Base-by-base conservation (phyloP, 257 asterid genomes). In the Scutellaria baicalensis region DNA sequence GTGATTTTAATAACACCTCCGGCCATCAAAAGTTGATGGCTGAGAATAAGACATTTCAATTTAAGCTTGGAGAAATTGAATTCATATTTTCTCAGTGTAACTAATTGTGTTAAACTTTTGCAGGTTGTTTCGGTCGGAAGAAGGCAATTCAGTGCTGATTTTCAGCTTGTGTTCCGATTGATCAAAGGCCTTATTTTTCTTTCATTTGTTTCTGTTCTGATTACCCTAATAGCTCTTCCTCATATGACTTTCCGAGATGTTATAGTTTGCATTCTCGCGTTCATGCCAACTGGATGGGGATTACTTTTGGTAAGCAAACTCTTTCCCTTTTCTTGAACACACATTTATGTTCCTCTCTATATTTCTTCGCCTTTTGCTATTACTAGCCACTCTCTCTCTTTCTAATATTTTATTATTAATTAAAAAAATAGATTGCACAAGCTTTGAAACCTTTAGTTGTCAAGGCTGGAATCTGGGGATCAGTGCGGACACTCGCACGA, bases 221-320 rank as follows among this genome's bases (percentile, higher is more conserved):
- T 93, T 49, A 77, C 84, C 47, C 75, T 93, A 36, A 78, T 90
- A 27, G 96, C 82, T 42, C 64, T 86, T 39, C 78, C 87, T 9
- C 86, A 85, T 83, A 83, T 93, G 90, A 85, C 96, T 51, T 81
- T 90, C 45, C 86, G 75, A 5, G 98, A 93, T 59, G 80, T 93
- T 18, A 79, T 90, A 44, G 95, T 90, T 64, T 88, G 96, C 88
- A 79, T 93, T 59, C 91, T 93, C 6, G 98, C 98, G 3, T 88
- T 90, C 82, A 84, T 90, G 96, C 98, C 98, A 5, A 90, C 98
- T 0, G 98, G 98, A 66, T 93, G 98, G 98, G 98, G 98, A 61
- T 56, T 93, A 71, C 95, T 93, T 48, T 49, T 80, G 98, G 98
- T 93, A 71, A 66, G 84, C n/a, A 54, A 27, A 42, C 52, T 43